Evolutionary conservation across 2,329 filamentous ascomycete genomes (phyloP), one percentile per base, ranked within the genome.

Genomic region (Dendryphion nanum): DNA sequence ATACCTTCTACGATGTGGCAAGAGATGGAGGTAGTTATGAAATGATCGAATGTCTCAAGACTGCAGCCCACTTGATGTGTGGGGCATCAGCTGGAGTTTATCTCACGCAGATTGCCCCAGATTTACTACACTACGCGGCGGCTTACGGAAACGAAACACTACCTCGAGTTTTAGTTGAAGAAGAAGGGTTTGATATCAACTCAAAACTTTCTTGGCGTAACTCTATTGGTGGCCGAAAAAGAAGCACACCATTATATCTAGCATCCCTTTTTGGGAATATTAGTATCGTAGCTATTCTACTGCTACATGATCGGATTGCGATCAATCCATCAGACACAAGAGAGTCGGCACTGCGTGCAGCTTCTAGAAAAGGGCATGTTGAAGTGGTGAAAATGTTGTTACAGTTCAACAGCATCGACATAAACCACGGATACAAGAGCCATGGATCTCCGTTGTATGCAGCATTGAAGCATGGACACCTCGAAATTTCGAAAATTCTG

Each of bases 341-440:
- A 6, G 4, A n/a, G 34, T 12, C 6, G 35, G 19, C 32, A 40
- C 14, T 30, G 29, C 29, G 15, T 15, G 29, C 16, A 7, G 29
- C 8, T 7, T 30, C 8, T 30, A 16, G 29, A 31, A 31, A 16
- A 21, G 35, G 26, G 18, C 5, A 37, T 31, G 8, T 37, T 10
- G 26, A 37, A 21, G n/a, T 21, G 14, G 26, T 37, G 16, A 18
- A 29, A 16, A n/a, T 33, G 20, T 14, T 38, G 6, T 13, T 38
- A 13, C 12, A 6, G 14, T n/a, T 6, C 6, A 6, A 4, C 14
- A 15, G 23, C 4, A 23, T 31, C 16, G 16, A 38, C 4, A 38
- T 18, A 23, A 36, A 29, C 24, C 8, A 8, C 18, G 10, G 8
- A 13, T 12, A 35, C 15, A 5, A 14, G 15, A 28, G 6, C 15